Base-by-base conservation (phyloP, 805 yeast genomes). In the Candida qinlingensis region DNA sequence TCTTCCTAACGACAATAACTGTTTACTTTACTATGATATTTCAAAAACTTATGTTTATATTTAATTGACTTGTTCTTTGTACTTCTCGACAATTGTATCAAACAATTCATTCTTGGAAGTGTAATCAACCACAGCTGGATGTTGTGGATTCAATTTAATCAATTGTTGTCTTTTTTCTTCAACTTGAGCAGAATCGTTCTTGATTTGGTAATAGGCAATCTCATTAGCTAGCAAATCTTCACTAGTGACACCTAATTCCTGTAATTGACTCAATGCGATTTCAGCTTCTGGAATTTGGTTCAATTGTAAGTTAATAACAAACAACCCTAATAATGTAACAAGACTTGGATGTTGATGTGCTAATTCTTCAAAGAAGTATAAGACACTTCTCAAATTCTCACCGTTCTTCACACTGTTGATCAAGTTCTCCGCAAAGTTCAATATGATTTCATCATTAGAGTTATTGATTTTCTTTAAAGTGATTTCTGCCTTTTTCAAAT, bases 231-330 rank as follows among this genome's bases (percentile, higher is more conserved):
- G 56, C 37, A 80, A 70, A 61, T 80, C 80, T 5, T 68, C 68
- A 51, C 66, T 67, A 9, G 67, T 56, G 13, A 63, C 71, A 4
- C 42, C 44, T n/a, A 71, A 68, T n/a, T 78, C 73, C 34, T 71
- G 60, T 39, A 79, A 67, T 44, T 74, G 69, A 31, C 68, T 68
- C 10, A 85, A 68, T 36, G 82, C 71, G 53, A 87, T 87, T 50
- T 77, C 76, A 8, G 96, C 91, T 68, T 92, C 97, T 3, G 91
- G 92, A 48, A 80, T 71, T 60, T 91, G 86, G 44, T 82, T 80
- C 63, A 89, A 77, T 69, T 87, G 89, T 58, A 91, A 68, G 53
- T 91, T 89, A 51, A 90, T 74, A 9, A 82, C 85, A 40, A 89
- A 76, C 60, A 89, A 79, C 37, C 85, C 83, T 35, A 79, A 59